These are phyloP conservation scores for Margaritispora aquatica DNA, from an alignment of 495 filamentous ascomycete genomes.

Conservation along the genomic window DNA sequence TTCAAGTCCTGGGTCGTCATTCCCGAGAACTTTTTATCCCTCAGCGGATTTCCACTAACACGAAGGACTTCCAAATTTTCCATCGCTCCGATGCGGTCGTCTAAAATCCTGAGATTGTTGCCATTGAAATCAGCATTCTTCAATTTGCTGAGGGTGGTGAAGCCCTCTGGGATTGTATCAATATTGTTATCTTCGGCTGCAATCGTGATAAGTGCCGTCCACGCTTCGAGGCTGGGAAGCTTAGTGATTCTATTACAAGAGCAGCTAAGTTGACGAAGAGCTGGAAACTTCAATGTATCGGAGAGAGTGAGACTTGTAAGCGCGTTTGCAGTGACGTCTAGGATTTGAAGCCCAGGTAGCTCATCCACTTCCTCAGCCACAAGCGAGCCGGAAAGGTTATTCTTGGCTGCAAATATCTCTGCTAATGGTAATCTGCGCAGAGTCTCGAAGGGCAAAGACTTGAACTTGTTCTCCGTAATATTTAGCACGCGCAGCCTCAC, in stretches of 20 bases:
- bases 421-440: slow-evolving; percentile 61
- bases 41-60: slow-evolving; percentile 78
- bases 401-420: slow-evolving; percentile 73
- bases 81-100: slow-evolving; percentile 75
- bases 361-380: slow-evolving; percentile 52
- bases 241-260: slow-evolving; percentile 67
- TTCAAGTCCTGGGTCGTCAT: slow-evolving; percentile 82
- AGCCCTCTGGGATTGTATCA: slow-evolving; percentile 63
- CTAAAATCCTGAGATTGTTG: slow-evolving; percentile 72
- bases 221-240: slow-evolving; percentile 65
- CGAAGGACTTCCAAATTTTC: slow-evolving; percentile 64
- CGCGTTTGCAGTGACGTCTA: slow-evolving; percentile 74
- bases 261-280: slow-evolving; percentile 65
- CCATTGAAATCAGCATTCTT: slow-evolving; percentile 73
- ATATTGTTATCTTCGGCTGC: slow-evolving; percentile 77
- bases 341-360: slow-evolving; percentile 56
- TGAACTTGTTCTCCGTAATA: slow-evolving; percentile 68
- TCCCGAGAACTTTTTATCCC: slow-evolving; percentile 75
- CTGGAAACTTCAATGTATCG: slow-evolving; percentile 54
- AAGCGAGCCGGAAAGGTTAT: slow-evolving; percentile 66
- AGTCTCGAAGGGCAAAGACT: slow-evolving; percentile 58
- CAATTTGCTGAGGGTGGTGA: slow-evolving; percentile 58
- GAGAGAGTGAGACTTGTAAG: slow-evolving; percentile 47
- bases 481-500: slow-evolving; percentile 66
- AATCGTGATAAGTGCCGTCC: slow-evolving; percentile 65